Evolutionary conservation across 1,284 basidiomycete species (phyloP), one percentile per base, ranked within the genome.

Genomic region (Apiotrichum montevideense): DNA sequence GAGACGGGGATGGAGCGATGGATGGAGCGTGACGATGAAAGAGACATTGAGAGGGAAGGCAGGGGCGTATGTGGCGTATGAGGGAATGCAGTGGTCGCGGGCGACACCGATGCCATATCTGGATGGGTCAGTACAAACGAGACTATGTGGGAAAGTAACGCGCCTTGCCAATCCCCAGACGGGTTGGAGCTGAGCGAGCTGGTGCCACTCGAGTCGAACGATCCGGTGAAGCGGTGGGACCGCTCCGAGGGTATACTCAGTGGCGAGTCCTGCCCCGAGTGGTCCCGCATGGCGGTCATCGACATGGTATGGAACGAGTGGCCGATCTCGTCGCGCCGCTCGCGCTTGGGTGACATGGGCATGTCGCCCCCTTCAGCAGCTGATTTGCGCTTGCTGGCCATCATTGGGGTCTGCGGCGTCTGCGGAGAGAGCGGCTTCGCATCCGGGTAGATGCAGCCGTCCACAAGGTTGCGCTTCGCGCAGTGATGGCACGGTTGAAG

Each of bases 401-500:
- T 21, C 21, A 49, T n/a, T 39, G 47, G 14, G 47, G 41, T 42
- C n/a, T 42, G 35, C n/a, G 35, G 35, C 10, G 35, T 7, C 9
- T 5, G 2, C 7, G n/a, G 46, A 29, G 11, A 9, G 35, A 6
- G 21, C 13, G 50, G 33, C 34, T 50, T 56, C 46, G 46, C 33
- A 15, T 62, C 58, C 33, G 63, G 63, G 46, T 61, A 65, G 7
- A 46, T 42, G 37, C 63, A 65, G 4, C 54, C 47, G 11, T 60
- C 54, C 13, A 15, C 37, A 32, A 65, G 62, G 35, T 61, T 61
- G 54, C 66, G 56, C 48, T 65, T 65, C 0, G 60, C 46, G 49
- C 66, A 67, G 53, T 64, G 63, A 34, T 57, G 58, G 39, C 66
- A 67, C 2, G 66, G 64, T 32, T 52, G 45, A 8, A 56, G 37